These are phyloP conservation scores for Aspergillus nomiae DNA, from an alignment of 2,329 filamentous ascomycete species.

Conservation along the genomic window DNA sequence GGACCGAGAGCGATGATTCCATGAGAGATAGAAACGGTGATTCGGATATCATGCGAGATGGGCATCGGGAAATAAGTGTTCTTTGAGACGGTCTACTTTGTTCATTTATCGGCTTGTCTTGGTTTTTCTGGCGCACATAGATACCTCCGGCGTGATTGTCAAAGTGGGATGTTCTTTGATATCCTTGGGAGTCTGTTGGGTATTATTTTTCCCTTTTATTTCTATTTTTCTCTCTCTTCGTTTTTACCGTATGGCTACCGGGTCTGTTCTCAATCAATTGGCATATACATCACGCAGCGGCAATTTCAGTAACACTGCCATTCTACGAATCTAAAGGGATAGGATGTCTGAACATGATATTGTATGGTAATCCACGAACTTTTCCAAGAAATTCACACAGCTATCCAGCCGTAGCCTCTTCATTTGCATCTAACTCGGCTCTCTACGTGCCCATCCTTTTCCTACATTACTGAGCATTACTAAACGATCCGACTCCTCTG, in stretches of 20 bases:
- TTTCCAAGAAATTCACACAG: neutral
- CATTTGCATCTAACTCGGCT: neutral
- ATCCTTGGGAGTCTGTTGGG: neutral
- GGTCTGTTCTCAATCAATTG: neutral
- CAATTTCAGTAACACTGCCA: neutral
- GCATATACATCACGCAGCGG: neutral
- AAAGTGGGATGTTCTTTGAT: constrained; percentile 6
- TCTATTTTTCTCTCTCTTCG: neutral
- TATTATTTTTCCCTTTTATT: neutral
- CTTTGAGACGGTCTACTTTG: constrained; percentile 18
- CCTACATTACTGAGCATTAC: neutral
- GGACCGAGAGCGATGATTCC: constrained; percentile 29
- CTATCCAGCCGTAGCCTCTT: neutral
- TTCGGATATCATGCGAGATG: constrained; percentile 22
- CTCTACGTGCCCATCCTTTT: neutral
- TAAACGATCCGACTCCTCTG: no score
- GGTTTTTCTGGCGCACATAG: constrained; percentile 21
- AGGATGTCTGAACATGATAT: neutral
- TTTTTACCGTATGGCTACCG: neutral
- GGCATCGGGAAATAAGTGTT: constrained; percentile 34
- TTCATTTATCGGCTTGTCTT: constrained; percentile 11
- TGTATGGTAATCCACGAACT: neutral
- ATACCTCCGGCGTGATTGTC: constrained; percentile 12
- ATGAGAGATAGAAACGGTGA: constrained; percentile 19
- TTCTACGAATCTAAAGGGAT: neutral